phyloP scores from a whole-genome alignment of 1,284 basidiomycete species.

The Tremellales sp. region DNA sequence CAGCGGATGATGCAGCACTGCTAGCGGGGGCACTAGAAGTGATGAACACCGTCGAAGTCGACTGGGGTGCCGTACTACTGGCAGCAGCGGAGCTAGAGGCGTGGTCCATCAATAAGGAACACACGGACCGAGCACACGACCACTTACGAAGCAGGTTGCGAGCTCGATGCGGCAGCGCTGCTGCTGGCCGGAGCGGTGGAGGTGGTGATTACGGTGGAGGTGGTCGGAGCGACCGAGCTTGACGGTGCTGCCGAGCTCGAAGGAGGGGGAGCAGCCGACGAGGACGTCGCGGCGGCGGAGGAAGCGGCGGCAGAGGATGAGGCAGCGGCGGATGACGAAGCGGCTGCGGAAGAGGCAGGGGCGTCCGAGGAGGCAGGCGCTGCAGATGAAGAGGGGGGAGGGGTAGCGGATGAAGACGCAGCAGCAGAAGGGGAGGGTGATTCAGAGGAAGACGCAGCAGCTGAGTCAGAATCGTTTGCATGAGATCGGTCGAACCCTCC shows the following conservation, averaged over 20 bases:
- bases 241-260: neutral
- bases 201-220: neutral
- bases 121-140: neutral
- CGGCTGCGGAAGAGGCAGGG: too few relatives aligned
- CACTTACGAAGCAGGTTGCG: slow-evolving; percentile 1
- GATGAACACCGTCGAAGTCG: neutral
- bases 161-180: slow-evolving; percentile 2
- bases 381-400: slow-evolving; percentile 3
- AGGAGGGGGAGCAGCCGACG: slow-evolving; percentile 1
- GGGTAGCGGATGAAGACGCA: slow-evolving; percentile 1
- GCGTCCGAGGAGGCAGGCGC: slow-evolving; percentile 11
- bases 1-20: slow-evolving; percentile 2
- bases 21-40: slow-evolving; percentile 4
- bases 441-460: neutral
- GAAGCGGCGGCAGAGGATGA: neutral
- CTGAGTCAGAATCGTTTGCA: too few relatives aligned
- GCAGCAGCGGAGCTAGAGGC: slow-evolving; percentile 7
- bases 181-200: neutral
- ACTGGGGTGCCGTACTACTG: slow-evolving; percentile 7
- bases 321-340: neutral
- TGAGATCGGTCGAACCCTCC: too few relatives aligned
- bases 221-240: neutral
- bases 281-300: neutral
- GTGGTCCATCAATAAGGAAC: slow-evolving; percentile 1
- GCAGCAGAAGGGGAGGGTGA: neutral